Conservation (phyloP, 2,329 filamentous ascomycete species). For the Pseudocercospora cruenta region DNA sequence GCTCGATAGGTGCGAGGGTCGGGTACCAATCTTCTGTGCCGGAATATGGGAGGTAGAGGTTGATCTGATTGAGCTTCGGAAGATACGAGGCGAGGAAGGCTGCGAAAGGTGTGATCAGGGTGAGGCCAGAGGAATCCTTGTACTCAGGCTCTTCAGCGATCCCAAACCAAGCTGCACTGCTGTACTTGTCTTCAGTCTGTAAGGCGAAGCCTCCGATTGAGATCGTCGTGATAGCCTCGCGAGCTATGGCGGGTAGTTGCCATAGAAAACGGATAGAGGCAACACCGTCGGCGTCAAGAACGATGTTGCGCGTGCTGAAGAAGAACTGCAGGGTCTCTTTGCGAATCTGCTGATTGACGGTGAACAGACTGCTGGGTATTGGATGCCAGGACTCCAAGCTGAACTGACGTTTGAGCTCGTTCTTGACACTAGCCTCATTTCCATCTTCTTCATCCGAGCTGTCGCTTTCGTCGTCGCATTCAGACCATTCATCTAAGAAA, state of each 20-base stretch:
- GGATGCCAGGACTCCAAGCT: neutral
- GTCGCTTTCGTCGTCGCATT: neutral
- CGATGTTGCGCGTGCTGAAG: constrained; percentile 3
- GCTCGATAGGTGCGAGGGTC: neutral
- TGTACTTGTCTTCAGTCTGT: constrained; percentile 2
- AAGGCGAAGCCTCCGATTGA: neutral
- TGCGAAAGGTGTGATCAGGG: constrained; percentile 7
- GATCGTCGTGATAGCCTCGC: constrained; percentile 1
- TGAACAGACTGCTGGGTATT: neutral
- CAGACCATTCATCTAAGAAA: neutral
- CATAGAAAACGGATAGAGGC: constrained; percentile 5
- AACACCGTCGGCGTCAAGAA: constrained; percentile 9
- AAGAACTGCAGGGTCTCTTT: constrained; percentile 2
- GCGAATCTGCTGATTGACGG: neutral
- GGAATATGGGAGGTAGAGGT: constrained; percentile 5
- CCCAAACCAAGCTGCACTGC: constrained; percentile 6
- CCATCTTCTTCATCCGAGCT: constrained; percentile 6
- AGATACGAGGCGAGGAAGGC: constrained; percentile 6
- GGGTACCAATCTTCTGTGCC: constrained; percentile 10
- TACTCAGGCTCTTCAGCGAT: constrained; percentile 1
- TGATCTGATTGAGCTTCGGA: neutral
- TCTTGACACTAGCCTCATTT: neutral
- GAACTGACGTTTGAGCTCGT: neutral
- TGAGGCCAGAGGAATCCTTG: neutral
- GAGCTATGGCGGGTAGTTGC: neutral